A percentile compares a stretch with the other conserved stretches of the same genome.
phyloP scores from a whole-genome alignment of 1,284 basidiomycete species.

The Sutorius eximius region DNA sequence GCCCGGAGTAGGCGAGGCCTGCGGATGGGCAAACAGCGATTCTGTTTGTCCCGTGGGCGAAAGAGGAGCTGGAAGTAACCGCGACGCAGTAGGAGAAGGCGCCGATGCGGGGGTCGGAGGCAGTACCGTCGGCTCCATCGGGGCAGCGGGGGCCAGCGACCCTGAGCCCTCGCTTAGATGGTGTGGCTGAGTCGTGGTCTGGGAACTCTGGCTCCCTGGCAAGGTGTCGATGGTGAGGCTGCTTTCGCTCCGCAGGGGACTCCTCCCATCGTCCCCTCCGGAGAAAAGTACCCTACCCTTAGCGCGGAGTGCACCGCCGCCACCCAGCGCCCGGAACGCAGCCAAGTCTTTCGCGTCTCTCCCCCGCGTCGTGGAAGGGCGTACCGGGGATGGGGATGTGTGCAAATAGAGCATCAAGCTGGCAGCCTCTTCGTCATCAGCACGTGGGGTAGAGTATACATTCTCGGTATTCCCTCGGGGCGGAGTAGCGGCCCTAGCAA shows the following conservation, averaged over 20 bases:
- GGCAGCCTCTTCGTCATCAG: constrained; percentile 70
- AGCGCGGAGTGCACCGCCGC: constrained; percentile 47
- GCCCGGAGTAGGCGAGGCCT: constrained; percentile 43
- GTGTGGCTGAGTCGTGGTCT: constrained; percentile 17
- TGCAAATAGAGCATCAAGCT: constrained; percentile 78
- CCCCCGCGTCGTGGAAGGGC: constrained; percentile 46
- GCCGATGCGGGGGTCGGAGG: constrained; percentile 41
- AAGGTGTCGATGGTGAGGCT: constrained; percentile 27
- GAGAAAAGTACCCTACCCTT: constrained; percentile 71
- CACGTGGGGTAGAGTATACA: constrained; percentile 30
- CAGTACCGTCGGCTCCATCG: constrained; percentile 35
- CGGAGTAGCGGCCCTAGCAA: constrained; percentile 29
- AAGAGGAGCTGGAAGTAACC: constrained; percentile 32
- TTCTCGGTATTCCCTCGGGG: constrained; percentile 24
- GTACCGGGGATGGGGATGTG: constrained; percentile 76
- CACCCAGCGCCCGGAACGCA: constrained; percentile 53
- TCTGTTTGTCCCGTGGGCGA: constrained; percentile 31
- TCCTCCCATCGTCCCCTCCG: constrained; percentile 30
- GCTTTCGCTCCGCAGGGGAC: constrained; percentile 28
- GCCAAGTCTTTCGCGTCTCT: constrained; percentile 54
- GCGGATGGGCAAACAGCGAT: constrained; percentile 13
- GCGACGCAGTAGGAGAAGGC: constrained; percentile 23
- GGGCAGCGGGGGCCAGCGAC: constrained; percentile 27
- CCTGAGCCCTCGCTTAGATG: constrained; percentile 4
- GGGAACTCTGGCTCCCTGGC: constrained; percentile 30